A percentile compares a stretch with the other conserved stretches of the same genome.
These are phyloP conservation scores for Deinandra increscens DNA, from an alignment of 129 eudicot genomes.

Conservation along the genomic window DNA sequence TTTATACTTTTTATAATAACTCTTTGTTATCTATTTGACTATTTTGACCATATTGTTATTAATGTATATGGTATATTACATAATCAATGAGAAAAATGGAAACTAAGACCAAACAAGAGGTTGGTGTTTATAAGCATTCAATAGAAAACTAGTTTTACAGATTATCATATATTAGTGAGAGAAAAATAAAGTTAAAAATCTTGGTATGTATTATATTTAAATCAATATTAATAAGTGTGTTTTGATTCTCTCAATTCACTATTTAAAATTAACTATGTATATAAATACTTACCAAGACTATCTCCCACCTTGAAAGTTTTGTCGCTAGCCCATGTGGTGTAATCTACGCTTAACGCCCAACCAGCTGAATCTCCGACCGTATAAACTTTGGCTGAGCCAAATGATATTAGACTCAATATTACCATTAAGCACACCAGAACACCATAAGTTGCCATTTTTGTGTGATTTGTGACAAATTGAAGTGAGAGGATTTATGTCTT, in stretches of 20 bases:
- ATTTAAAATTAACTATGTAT: neutral
- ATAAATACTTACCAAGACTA: conserved; percentile 43
- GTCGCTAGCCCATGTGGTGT: conserved; percentile 54
- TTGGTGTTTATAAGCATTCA: too few species aligned
- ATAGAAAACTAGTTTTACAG: too few species aligned
- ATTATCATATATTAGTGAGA: too few species aligned
- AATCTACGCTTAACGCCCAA: conserved; percentile 55
- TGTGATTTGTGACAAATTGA: conserved; percentile 26
- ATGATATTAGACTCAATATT: conserved; percentile 8
- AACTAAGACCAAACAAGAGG: neutral
- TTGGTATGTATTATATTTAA: too few species aligned
- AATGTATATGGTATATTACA: too few species aligned
- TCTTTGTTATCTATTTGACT: neutral
- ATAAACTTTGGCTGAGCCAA: conserved; percentile 42
- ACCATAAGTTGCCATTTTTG: conserved; percentile 19
- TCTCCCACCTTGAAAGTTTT: conserved; percentile 63
- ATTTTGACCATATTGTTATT: too few species aligned
- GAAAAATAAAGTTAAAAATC: too few species aligned
- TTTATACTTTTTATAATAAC: neutral
- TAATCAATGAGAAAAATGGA: neutral
- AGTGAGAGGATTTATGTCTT: conserved; percentile 6
- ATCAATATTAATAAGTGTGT: too few species aligned
- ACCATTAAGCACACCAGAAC: conserved; percentile 17
- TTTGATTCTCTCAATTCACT: too few species aligned
- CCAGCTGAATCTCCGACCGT: conserved; percentile 67